Percentiles rank a stretch among this genome's conserved stretches.
phyloP scores from a whole-genome alignment of 352 stramenopile species.

The Globisporangium okanoganense region DNA sequence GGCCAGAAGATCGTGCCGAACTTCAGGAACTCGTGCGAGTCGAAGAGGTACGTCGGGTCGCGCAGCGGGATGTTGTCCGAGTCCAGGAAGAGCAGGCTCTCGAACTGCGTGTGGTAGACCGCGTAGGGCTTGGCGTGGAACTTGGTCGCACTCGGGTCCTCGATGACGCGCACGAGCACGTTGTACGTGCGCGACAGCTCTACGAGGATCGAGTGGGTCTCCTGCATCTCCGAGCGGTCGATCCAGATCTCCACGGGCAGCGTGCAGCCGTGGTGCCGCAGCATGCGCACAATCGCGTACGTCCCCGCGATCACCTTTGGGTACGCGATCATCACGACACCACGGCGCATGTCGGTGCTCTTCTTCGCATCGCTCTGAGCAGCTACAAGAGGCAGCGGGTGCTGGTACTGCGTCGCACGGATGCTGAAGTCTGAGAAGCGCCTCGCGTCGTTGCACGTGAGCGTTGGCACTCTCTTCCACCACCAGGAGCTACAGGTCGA shows the following conservation, averaged over 20 bases:
- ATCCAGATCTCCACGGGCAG: conserved; percentile 30
- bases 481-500: conserved; percentile 61
- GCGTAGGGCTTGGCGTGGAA: conserved; percentile 29
- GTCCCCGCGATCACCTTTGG: conserved; percentile 26
- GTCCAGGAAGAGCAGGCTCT: conserved; percentile 28
- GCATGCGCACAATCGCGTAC: conserved; percentile 22
- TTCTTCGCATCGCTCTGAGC: not conserved
- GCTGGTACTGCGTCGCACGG: conserved; percentile 29
- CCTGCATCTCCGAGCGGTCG: conserved; percentile 19
- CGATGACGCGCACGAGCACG: conserved; percentile 20
- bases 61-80: conserved; percentile 26
- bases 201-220: conserved; percentile 17
- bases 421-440: conserved; percentile 68
- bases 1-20: conserved; percentile 31
- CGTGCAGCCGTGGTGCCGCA: conserved; percentile 19
- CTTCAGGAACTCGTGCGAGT: conserved; percentile 15
- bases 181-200: conserved; percentile 9
- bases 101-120: conserved; percentile 20
- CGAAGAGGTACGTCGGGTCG: conserved; percentile 30
- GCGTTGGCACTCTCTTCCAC: conserved; percentile 40
- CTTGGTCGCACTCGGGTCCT: conserved; percentile 13
- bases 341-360: not conserved
- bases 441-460: conserved; percentile 54
- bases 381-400: conserved; percentile 6
- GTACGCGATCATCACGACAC: conserved; percentile 24